phyloP scores from a whole-genome alignment of 805 yeast species.

The Zygotorulaspora florentina region DNA sequence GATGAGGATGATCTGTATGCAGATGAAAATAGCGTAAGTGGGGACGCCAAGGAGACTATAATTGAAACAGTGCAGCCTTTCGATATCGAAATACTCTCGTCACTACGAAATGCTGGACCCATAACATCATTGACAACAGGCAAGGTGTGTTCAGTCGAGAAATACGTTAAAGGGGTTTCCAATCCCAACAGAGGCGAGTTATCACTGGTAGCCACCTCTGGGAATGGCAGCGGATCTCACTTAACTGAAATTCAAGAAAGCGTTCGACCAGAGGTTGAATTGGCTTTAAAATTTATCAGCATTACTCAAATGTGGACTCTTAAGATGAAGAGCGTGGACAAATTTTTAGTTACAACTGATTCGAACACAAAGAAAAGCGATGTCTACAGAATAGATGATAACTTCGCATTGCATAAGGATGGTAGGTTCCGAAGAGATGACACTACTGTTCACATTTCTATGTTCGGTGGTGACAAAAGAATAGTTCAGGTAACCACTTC shows the following conservation, averaged over 20 bases:
- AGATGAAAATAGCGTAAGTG: conserved; percentile 20
- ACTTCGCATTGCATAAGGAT: conserved; percentile 57
- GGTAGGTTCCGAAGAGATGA: conserved; percentile 61
- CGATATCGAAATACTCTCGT: conserved; percentile 48
- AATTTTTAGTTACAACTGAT: conserved; percentile 69
- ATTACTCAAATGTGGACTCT: conserved; percentile 76
- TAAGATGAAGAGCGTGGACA: conserved; percentile 41
- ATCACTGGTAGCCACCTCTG: conserved; percentile 67
- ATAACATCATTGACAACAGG: conserved; percentile 65
- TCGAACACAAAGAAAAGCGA: conserved; percentile 60
- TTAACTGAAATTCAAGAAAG: conserved; percentile 63
- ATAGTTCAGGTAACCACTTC: conserved; percentile 73
- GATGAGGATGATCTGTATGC: conserved; percentile 31
- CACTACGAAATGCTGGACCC: conserved; percentile 66
- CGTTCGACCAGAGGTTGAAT: conserved; percentile 61
- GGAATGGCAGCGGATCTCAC: conserved; percentile 52
- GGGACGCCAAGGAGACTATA: conserved; percentile 11
- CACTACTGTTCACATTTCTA: conserved; percentile 63
- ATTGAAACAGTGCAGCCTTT: conserved; percentile 31
- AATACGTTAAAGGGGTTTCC: conserved; percentile 53
- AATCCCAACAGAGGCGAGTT: conserved; percentile 66
- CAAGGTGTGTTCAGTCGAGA: conserved; percentile 46
- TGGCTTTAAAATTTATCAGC: conserved; percentile 67
- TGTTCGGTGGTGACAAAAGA: conserved; percentile 49
- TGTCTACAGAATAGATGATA: conserved; percentile 57